Evolutionary conservation across 441 rosid species (phyloP).

Genomic region (Erodium texanum): DNA sequence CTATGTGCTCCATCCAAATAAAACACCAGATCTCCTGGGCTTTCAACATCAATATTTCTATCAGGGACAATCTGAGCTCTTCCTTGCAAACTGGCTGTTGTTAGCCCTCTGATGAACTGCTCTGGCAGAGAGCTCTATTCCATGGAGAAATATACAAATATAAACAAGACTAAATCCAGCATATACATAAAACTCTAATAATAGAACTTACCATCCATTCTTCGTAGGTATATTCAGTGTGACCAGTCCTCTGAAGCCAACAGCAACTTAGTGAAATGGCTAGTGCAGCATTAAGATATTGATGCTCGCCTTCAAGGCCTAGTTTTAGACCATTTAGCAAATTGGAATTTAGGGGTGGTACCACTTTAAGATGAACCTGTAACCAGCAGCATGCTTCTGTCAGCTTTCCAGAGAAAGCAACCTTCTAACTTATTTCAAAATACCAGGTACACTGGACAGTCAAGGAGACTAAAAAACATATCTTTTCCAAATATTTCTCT

Average conservation of each 20-base stretch:
- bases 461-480: not conserved
- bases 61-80: conserved; percentile 83
- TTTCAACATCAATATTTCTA: conserved; percentile 33
- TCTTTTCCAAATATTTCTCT: not conserved
- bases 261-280: conserved; percentile 70
- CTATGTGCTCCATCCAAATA: conserved; percentile 96
- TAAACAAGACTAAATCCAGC: not conserved
- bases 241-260: conserved; percentile 83
- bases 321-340: conserved; percentile 65
- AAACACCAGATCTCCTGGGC: conserved; percentile 56
- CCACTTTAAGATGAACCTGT: conserved; percentile 73
- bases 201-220: conserved; percentile 43
- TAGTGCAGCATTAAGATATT: conserved; percentile 77
- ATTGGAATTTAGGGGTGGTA: conserved; percentile 47
- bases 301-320: conserved; percentile 92
- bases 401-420: conserved; percentile 13
- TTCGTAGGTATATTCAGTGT: conserved; percentile 34
- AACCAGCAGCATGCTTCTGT: conserved; percentile 18
- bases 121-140: conserved; percentile 63
- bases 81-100: conserved; percentile 78
- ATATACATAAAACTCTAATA: conserved; percentile 8
- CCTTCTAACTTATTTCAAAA: not conserved
- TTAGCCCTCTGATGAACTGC: conserved; percentile 70
- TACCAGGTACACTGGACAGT: not conserved
- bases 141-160: conserved; percentile 16